Evolutionary conservation across 2,329 filamentous ascomycete genomes (phyloP).

Genomic region (Zymoseptoria tritici): DNA sequence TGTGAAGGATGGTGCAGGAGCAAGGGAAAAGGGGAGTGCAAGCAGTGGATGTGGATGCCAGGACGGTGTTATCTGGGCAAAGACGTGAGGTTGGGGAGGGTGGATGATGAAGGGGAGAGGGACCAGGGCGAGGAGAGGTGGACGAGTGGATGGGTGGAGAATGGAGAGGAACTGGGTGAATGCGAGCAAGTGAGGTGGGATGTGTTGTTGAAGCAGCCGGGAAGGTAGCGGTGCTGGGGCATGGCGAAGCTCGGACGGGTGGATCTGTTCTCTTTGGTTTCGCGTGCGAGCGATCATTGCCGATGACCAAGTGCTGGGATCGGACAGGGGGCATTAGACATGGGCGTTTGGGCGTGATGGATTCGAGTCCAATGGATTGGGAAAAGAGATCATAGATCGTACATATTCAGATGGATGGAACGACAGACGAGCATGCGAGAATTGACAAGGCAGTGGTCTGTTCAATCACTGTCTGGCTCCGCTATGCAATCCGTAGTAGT

Average conservation of each 20-base stretch:
- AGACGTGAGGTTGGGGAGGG: constrained; percentile 27
- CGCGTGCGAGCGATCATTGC: background rate
- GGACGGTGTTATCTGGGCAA: constrained; percentile 28
- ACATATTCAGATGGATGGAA: too few relatives aligned
- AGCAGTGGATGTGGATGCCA: constrained; percentile 31
- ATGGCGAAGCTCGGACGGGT: background rate
- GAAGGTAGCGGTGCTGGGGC: background rate
- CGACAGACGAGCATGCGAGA: too few relatives aligned
- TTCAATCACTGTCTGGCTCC: too few relatives aligned
- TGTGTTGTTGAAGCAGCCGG: background rate
- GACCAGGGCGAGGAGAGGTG: constrained; percentile 16
- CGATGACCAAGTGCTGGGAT: background rate
- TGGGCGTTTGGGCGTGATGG: too few relatives aligned
- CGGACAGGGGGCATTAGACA: background rate
- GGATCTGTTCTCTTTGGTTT: background rate
- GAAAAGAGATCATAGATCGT: too few relatives aligned
- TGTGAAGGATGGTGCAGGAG: background rate
- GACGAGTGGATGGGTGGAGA: constrained; percentile 27
- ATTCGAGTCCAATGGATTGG: too few relatives aligned
- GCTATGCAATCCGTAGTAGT: background rate
- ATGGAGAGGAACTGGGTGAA: background rate
- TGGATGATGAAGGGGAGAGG: constrained; percentile 13
- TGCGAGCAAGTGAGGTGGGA: background rate
- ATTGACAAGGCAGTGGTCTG: too few relatives aligned
- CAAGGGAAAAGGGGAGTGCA: constrained; percentile 19